A percentile compares a stretch with the other conserved stretches of the same genome.
Evolutionary conservation across 75 land plant genomes (phyloP).

Genomic region (Sequoia sempervirens): DNA sequence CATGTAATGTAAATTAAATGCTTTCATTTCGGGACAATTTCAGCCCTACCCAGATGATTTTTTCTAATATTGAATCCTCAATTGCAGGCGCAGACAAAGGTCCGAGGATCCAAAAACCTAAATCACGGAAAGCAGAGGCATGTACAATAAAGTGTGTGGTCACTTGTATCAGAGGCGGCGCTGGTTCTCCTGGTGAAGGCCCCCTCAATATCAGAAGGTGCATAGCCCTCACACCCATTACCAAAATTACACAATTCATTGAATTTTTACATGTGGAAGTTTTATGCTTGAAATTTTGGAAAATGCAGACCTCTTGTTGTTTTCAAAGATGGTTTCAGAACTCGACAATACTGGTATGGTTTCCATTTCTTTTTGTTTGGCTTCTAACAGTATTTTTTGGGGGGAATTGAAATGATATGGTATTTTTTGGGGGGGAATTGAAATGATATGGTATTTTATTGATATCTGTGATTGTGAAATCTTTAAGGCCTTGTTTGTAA

Average conservation of each 20-base stretch:
- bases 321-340: conserved; percentile 88
- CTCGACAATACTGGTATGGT: conserved; percentile 80
- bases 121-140: conserved; percentile 73
- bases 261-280: background rate
- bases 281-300: background rate
- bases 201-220: conserved; percentile 85
- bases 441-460: background rate
- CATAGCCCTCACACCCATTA: background rate
- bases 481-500: background rate
- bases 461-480: background rate
- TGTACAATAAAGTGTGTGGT: conserved; percentile 81
- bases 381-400: background rate
- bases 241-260: background rate
- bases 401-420: too few relatives aligned
- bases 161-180: conserved; percentile 88
- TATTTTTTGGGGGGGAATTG: too few relatives aligned
- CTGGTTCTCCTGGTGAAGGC: conserved; percentile 87
- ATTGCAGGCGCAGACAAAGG: conserved; percentile 39
- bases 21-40: too few relatives aligned
- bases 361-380: background rate
- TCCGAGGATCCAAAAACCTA: conserved; percentile 71
- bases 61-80: too few relatives aligned
- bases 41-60: too few relatives aligned
- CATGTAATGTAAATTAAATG: background rate
- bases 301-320: conserved; percentile 84